These are phyloP conservation scores for Trypanosomatidae sp. DNA, from an alignment of 208 protist genomes.

Conservation along the genomic window DNA sequence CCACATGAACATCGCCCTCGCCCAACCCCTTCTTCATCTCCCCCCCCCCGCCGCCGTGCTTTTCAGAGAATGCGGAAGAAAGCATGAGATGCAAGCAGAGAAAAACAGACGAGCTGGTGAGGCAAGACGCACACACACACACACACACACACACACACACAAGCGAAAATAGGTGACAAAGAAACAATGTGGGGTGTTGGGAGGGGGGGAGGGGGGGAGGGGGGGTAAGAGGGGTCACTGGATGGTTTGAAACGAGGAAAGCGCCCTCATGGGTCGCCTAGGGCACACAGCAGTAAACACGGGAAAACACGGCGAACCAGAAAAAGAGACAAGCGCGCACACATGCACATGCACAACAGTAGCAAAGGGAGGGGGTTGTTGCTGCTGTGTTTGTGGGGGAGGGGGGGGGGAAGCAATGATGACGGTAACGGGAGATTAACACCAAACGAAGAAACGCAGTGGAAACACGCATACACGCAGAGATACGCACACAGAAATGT, in stretches of 20 bases:
- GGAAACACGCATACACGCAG: constrained; percentile 2
- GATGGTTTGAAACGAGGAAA: not conserved
- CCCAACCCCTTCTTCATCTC: not conserved
- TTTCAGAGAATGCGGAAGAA: not conserved
- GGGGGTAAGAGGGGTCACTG: not conserved
- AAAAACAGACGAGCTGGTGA: not conserved
- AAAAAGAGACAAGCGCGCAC: constrained; percentile 2
- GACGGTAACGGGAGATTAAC: not conserved
- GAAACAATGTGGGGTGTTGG: constrained; percentile 1
- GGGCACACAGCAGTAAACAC: not conserved
- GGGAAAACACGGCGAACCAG: constrained; percentile 14
- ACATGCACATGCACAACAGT: not conserved
- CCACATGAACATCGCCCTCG: not conserved
- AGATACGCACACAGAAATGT: not conserved
- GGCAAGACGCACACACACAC: not conserved
- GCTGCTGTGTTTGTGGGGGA: not conserved
- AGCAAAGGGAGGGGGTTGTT: not conserved
- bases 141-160: not conserved
- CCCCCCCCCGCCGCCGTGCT: not conserved
- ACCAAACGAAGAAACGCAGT: not conserved
- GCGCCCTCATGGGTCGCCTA: not conserved
- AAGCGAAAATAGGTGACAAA: not conserved
- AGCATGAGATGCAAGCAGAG: not conserved
- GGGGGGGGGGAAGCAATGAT: not conserved
- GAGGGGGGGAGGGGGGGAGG: not conserved